These are phyloP conservation scores for Penicillium longicatenatum DNA, from an alignment of 495 filamentous ascomycete genomes.

Conservation along the genomic window DNA sequence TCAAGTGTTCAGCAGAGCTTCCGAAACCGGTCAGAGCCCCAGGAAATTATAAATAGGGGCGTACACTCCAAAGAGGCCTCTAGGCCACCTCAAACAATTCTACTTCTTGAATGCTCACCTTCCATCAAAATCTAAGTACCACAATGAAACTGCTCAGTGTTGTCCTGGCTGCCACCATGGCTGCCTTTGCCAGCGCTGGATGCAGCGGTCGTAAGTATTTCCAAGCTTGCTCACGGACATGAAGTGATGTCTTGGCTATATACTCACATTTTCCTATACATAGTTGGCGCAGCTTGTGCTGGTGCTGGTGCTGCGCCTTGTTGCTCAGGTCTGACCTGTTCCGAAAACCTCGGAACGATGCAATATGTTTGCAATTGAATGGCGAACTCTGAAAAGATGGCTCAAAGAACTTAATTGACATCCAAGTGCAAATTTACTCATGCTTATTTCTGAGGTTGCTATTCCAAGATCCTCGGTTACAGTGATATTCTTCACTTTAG, in stretches of 20 bases:
- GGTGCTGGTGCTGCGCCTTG: neutral
- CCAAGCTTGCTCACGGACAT: too few species aligned
- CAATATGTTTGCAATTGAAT: neutral
- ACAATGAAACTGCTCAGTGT: slow-evolving; percentile 1
- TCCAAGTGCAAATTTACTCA: too few species aligned
- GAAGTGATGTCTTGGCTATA: neutral
- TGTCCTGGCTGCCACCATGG: neutral
- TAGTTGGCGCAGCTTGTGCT: neutral
- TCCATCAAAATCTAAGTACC: neutral
- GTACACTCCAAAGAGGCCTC: neutral
- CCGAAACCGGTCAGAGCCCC: neutral
- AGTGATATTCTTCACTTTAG: too few species aligned
- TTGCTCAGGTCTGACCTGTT: neutral
- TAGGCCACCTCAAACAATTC: neutral
- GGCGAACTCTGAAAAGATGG: too few species aligned
- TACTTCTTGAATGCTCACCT: neutral
- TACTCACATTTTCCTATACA: neutral
- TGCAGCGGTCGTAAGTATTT: neutral
- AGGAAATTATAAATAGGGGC: neutral
- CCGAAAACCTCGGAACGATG: neutral
- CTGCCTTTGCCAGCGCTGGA: neutral
- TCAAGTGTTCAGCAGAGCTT: neutral
- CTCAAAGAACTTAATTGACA: too few species aligned
- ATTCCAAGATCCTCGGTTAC: too few species aligned
- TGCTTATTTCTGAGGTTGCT: too few species aligned